Conservation (phyloP, 345 rosid genomes). For the Laguncularia racemosa region DNA sequence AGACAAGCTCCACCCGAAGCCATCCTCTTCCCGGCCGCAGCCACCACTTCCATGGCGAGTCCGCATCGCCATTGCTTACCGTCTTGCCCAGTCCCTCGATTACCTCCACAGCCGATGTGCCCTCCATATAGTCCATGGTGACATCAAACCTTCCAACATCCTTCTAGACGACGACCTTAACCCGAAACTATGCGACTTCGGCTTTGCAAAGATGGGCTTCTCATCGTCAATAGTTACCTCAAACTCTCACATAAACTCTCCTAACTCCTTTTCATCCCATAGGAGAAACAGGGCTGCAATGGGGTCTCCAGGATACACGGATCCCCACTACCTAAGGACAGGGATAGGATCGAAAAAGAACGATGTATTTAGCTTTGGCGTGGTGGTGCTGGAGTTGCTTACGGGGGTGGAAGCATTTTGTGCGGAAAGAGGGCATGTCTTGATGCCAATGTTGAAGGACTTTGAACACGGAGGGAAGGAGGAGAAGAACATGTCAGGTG, state of each 20-base stretch:
- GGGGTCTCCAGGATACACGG: conserved; percentile 88
- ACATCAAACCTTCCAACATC: conserved; percentile 73
- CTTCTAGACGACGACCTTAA: conserved; percentile 59
- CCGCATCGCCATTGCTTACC: conserved; percentile 56
- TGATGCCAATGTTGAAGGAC: conserved; percentile 37
- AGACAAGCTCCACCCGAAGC: conserved; percentile 44
- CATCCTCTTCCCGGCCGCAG: not conserved
- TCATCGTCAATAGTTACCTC: conserved; percentile 39
- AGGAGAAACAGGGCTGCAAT: conserved; percentile 44
- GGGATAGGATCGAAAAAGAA: conserved; percentile 81
- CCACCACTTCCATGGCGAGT: conserved; percentile 49
- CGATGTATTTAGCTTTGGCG: conserved; percentile 81
- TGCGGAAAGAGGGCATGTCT: conserved; percentile 41
- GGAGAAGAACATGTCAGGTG: conserved; percentile 18
- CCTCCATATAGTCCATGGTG: conserved; percentile 77
- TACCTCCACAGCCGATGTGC: conserved; percentile 66
- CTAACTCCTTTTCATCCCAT: conserved; percentile 17
- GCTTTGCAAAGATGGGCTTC: conserved; percentile 80
- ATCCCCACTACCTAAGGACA: conserved; percentile 74
- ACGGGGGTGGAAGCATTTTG: conserved; percentile 74
- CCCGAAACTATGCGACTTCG: conserved; percentile 84
- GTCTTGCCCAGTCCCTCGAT: conserved; percentile 65
- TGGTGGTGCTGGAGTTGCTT: conserved; percentile 58
- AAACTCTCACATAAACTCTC: conserved; percentile 9
- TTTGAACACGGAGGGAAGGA: conserved; percentile 11